Conservation (phyloP, 2,329 filamentous ascomycete genomes). For the Fusarium subtropicale region DNA sequence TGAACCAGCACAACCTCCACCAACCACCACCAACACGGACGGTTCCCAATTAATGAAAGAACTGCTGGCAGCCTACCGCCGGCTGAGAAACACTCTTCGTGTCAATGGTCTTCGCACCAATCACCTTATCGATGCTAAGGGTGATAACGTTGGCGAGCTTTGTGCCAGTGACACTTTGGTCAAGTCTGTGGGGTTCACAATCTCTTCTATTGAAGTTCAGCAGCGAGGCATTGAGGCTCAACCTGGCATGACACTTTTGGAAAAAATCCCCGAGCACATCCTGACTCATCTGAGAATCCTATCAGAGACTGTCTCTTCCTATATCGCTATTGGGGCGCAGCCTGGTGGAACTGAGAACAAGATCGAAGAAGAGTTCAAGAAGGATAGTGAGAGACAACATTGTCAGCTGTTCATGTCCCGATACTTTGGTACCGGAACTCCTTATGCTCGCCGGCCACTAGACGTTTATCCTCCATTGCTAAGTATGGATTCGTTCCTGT, state of each 20-base stretch:
- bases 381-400: conserved; percentile 77
- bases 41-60: conserved; percentile 59
- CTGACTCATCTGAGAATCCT: conserved; percentile 89
- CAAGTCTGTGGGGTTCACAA: conserved; percentile 81
- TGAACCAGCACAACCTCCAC: conserved; percentile 38
- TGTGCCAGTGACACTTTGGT: conserved; percentile 70
- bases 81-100: conserved; percentile 68
- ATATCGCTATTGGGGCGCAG: conserved; percentile 80
- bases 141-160: conserved; percentile 58
- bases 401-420: conserved; percentile 78
- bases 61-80: conserved; percentile 69
- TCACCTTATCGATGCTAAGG: conserved; percentile 50
- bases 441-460: conserved; percentile 55
- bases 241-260: conserved; percentile 78
- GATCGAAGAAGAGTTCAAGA: conserved; percentile 73
- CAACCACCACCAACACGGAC: conserved; percentile 25
- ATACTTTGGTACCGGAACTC: conserved; percentile 58
- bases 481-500: conserved; percentile 78
- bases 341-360: conserved; percentile 69
- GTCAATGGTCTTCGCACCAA: conserved; percentile 64
- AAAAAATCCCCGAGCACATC: conserved; percentile 84
- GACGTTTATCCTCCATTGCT: conserved; percentile 70
- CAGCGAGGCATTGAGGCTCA: conserved; percentile 85
- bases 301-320: conserved; percentile 88
- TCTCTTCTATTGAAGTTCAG: conserved; percentile 89